Evolutionary conservation across 352 stramenopile genomes (phyloP).

Genomic region (Phytophthora brassicae): DNA sequence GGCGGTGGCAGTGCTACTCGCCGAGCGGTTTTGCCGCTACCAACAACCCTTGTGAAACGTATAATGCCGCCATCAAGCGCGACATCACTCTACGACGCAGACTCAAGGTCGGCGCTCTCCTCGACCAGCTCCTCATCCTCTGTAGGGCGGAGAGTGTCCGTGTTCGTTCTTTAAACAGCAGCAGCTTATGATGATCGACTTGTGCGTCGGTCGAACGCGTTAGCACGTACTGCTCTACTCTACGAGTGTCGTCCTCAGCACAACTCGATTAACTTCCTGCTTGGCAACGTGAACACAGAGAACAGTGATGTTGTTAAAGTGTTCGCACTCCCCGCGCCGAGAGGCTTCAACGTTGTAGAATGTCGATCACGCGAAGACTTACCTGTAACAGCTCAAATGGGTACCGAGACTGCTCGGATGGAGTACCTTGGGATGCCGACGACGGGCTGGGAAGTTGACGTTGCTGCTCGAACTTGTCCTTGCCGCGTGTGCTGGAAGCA

Average conservation of each 20-base stretch:
- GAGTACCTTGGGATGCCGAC: background rate
- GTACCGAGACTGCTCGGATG: background rate
- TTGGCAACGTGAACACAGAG: background rate
- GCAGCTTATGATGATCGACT: background rate
- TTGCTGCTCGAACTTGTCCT: background rate
- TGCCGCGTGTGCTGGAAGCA: slow-evolving; percentile 5
- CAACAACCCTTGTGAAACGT: slow-evolving; percentile 29
- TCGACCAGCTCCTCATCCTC: background rate
- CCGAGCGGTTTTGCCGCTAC: slow-evolving; percentile 22
- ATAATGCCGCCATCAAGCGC: slow-evolving; percentile 23
- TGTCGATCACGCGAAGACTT: background rate
- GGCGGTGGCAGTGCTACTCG: slow-evolving; percentile 20
- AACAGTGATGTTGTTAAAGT: background rate
- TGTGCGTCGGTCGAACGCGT: background rate
- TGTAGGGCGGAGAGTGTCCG: slow-evolving; percentile 1
- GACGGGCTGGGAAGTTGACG: slow-evolving; percentile 1
- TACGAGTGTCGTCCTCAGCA: background rate
- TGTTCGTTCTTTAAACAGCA: too few species aligned
- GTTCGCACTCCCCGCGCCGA: background rate
- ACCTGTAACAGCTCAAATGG: background rate
- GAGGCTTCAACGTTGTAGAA: background rate
- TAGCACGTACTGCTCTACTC: background rate
- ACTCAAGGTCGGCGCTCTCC: slow-evolving; percentile 7
- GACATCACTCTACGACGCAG: slow-evolving; percentile 13
- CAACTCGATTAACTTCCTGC: slow-evolving; percentile 3